phyloP scores from a whole-genome alignment of 2,329 filamentous ascomycete species.

The Aspergillus ruber region DNA sequence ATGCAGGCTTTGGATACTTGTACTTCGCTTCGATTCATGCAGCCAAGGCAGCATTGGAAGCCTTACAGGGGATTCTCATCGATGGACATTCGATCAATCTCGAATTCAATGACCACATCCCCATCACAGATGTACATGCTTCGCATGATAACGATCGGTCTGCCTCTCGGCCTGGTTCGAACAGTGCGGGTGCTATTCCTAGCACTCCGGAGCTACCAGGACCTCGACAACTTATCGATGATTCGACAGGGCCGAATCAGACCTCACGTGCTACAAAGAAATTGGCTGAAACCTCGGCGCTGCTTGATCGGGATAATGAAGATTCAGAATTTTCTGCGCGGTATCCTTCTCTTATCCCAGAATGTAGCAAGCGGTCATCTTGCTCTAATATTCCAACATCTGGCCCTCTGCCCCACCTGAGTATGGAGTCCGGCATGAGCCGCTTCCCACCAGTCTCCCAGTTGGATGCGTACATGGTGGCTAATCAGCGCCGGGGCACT shows the following conservation, averaged over 20 bases:
- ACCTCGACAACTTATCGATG: not conserved
- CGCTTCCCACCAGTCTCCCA: constrained; percentile 34
- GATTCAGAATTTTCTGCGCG: constrained; percentile 26
- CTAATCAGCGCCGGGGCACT: constrained; percentile 12
- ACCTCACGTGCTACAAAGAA: not conserved
- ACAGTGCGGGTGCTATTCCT: not conserved
- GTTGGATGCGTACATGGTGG: constrained; percentile 28
- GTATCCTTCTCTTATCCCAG: constrained; percentile 29
- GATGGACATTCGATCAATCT: constrained; percentile 37
- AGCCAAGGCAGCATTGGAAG: constrained; percentile 30
- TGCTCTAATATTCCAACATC: constrained; percentile 1
- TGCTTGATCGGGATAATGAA: constrained; percentile 27
- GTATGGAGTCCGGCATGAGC: constrained; percentile 17
- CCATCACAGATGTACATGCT: constrained; percentile 12
- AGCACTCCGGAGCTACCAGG: not conserved
- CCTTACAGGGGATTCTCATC: constrained; percentile 30
- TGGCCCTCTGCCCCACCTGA: constrained; percentile 13
- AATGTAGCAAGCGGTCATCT: constrained; percentile 5
- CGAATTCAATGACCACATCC: constrained; percentile 28
- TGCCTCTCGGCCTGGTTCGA: not conserved
- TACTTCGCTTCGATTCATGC: constrained; percentile 29
- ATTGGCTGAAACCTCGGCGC: constrained; percentile 5
- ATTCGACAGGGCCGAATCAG: not conserved
- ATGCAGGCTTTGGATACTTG: constrained; percentile 37
- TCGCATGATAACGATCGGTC: not conserved